A percentile compares a stretch with the other conserved stretches of the same genome.
These are phyloP conservation scores for Hygrocybe punicea DNA, from an alignment of 768 basidiomycete genomes.

Conservation along the genomic window DNA sequence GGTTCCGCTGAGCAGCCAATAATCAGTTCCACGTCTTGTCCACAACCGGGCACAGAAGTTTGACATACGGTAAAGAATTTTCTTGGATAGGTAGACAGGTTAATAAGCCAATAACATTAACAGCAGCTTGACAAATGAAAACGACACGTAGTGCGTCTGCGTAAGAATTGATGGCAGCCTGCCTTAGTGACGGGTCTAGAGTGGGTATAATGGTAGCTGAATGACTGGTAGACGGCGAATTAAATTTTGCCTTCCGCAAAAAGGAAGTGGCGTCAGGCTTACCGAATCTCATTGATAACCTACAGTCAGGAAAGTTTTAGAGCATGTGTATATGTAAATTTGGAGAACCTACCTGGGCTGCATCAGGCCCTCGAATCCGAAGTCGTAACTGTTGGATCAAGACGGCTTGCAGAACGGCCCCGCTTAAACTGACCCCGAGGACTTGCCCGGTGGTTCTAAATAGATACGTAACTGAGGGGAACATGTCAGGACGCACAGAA, in stretches of 20 bases:
- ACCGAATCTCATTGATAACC: constrained; percentile 74
- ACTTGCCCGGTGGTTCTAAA: constrained; percentile 95
- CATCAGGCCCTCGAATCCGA: constrained; percentile 72
- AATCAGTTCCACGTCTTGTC: not conserved
- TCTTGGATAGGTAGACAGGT: constrained; percentile 75
- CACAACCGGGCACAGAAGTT: not conserved
- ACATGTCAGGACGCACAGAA: constrained; percentile 6
- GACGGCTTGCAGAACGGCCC: constrained; percentile 79
- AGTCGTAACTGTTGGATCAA: constrained; percentile 65
- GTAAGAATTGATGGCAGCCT: constrained; percentile 73
- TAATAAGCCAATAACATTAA: constrained; percentile 65
- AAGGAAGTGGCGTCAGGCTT: constrained; percentile 11
- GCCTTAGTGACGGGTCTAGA: constrained; percentile 51
- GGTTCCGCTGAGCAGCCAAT: constrained; percentile 45
- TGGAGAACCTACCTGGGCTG: constrained; percentile 57
- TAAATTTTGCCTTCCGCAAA: not conserved
- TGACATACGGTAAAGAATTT: constrained; percentile 53
- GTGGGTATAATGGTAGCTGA: constrained; percentile 68
- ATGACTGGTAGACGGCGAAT: constrained; percentile 44
- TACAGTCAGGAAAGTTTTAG: constrained; percentile 28
- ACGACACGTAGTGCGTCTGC: constrained; percentile 75
- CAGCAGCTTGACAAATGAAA: constrained; percentile 73
- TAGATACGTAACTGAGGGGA: constrained; percentile 74
- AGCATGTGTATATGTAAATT: constrained; percentile 13
- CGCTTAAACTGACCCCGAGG: constrained; percentile 85